Evolutionary conservation across 2,329 filamentous ascomycete species (phyloP).

Genomic region (Xylariaceae sp.): DNA sequence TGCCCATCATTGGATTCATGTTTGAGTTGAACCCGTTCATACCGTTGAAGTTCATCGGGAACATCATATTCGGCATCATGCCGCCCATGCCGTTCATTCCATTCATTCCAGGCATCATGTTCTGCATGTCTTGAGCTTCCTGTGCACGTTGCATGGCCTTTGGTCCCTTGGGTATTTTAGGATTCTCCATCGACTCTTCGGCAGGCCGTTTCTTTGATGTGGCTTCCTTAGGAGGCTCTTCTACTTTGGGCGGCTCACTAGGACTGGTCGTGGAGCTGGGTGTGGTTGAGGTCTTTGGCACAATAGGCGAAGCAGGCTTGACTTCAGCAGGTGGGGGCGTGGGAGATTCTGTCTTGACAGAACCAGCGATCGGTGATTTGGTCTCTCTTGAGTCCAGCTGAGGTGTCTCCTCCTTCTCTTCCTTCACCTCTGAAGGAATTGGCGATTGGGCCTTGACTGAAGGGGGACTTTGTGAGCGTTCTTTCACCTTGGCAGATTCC

Average conservation of each 20-base stretch:
- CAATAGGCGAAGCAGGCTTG: slow-evolving; percentile 28
- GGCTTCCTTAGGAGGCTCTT: slow-evolving; percentile 12
- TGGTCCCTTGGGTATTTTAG: slow-evolving; percentile 61
- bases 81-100: slow-evolving; percentile 45
- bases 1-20: slow-evolving; percentile 34
- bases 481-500: slow-evolving; percentile 43
- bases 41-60: slow-evolving; percentile 41
- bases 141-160: slow-evolving; percentile 58
- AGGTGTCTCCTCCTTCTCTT: slow-evolving; percentile 31
- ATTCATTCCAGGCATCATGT: slow-evolving; percentile 33
- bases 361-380: slow-evolving; percentile 23
- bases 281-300: slow-evolving; percentile 21
- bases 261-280: slow-evolving; percentile 23
- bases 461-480: slow-evolving; percentile 45
- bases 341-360: slow-evolving; percentile 28
- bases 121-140: slow-evolving; percentile 45
- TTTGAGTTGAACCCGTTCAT: slow-evolving; percentile 37
- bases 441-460: slow-evolving; percentile 31
- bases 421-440: slow-evolving; percentile 24
- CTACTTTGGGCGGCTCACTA: slow-evolving; percentile 18
- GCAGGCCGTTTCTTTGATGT: slow-evolving; percentile 75
- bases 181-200: slow-evolving; percentile 64
- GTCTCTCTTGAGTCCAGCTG: slow-evolving; percentile 33
- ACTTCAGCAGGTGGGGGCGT: slow-evolving; percentile 24
- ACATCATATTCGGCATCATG: slow-evolving; percentile 39